These are phyloP conservation scores for Aspergillus conjunctus DNA, from an alignment of 495 filamentous ascomycete genomes.

Conservation along the genomic window DNA sequence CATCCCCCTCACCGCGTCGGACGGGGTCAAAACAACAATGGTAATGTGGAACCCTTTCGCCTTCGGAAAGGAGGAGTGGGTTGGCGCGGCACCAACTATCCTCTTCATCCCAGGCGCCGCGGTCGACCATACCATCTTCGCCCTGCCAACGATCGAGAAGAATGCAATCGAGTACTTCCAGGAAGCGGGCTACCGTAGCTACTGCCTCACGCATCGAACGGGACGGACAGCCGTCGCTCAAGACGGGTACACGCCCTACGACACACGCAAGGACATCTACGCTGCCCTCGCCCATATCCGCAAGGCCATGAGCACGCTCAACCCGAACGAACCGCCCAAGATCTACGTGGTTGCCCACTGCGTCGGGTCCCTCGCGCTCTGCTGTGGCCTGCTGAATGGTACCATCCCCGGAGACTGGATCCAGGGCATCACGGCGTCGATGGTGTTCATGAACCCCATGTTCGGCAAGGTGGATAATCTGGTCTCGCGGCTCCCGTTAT, in stretches of 20 bases:
- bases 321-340: constrained; percentile 1
- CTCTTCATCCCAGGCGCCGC: constrained; percentile 10
- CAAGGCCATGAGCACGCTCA: neutral
- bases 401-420: constrained; percentile 3
- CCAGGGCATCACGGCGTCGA: constrained; percentile 7
- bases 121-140: constrained; percentile 8
- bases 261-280: constrained; percentile 4
- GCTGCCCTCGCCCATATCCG: constrained; percentile 8
- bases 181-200: neutral
- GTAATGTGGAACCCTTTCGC: constrained; percentile 11
- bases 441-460: constrained; percentile 13
- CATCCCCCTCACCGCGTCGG: neutral
- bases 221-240: constrained; percentile 1
- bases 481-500: neutral
- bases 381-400: neutral
- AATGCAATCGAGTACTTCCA: constrained; percentile 7
- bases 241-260: constrained; percentile 10
- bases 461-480: constrained; percentile 4
- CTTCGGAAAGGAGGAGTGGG: neutral
- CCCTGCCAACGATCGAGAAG: neutral
- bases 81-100: neutral
- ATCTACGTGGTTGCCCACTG: constrained; percentile 8
- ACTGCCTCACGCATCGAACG: constrained; percentile 5
- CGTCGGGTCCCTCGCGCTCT: constrained; percentile 2
- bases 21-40: constrained; percentile 4